These are phyloP conservation scores for Podospora fimiseda DNA, from an alignment of 495 filamentous ascomycete species.

Conservation along the genomic window DNA sequence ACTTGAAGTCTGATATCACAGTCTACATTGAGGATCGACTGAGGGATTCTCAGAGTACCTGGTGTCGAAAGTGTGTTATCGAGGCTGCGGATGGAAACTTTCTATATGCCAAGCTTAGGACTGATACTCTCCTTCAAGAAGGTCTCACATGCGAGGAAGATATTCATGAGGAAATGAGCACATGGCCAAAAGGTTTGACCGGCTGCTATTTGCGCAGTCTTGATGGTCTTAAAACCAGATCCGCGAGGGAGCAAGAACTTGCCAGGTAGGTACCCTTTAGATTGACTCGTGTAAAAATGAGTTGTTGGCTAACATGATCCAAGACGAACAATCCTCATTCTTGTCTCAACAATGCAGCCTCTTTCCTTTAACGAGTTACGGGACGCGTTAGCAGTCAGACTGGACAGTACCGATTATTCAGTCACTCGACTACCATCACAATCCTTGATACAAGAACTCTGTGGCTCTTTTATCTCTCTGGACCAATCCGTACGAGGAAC, in stretches of 20 bases:
- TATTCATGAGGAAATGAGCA: slow-evolving; percentile 18
- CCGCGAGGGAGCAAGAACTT: slow-evolving; percentile 13
- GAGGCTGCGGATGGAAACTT: slow-evolving; percentile 26
- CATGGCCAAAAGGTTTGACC: slow-evolving; percentile 22
- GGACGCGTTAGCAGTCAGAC: not conserved
- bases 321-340: slow-evolving; percentile 23
- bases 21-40: slow-evolving; percentile 17
- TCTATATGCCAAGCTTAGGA: slow-evolving; percentile 21
- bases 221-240: slow-evolving; percentile 13
- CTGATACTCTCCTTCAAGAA: slow-evolving; percentile 16
- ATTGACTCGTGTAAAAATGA: too few species aligned
- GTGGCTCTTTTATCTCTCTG: slow-evolving; percentile 1
- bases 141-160: slow-evolving; percentile 20
- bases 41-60: not conserved
- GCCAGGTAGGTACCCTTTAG: slow-evolving; percentile 16
- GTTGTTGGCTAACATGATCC: too few species aligned
- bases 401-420: not conserved
- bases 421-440: not conserved
- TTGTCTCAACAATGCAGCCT: slow-evolving; percentile 17
- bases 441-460: not conserved
- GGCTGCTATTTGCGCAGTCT: slow-evolving; percentile 23
- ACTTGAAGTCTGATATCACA: slow-evolving; percentile 9
- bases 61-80: not conserved
- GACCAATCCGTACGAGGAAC: not conserved
- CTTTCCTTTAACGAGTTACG: slow-evolving; percentile 16